Percentiles rank a stretch among this genome's conserved stretches.
These are phyloP conservation scores for Candida awuae DNA, from an alignment of 805 yeast species.

Conservation along the genomic window DNA sequence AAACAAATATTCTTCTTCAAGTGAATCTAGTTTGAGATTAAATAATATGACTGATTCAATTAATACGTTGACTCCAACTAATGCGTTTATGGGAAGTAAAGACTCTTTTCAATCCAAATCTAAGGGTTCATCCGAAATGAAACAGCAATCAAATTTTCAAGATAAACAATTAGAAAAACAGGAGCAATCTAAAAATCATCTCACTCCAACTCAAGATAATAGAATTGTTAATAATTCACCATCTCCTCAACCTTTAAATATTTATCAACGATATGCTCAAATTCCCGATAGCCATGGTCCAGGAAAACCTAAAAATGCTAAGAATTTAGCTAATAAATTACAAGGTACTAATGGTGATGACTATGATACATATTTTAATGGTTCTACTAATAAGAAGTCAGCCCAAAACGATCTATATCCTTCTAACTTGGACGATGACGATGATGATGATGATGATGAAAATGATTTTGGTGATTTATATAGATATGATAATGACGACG, in stretches of 20 bases:
- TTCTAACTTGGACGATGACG: constrained; percentile 17
- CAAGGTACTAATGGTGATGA: background rate
- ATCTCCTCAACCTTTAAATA: constrained; percentile 26
- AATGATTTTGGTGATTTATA: constrained; percentile 2
- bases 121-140: background rate
- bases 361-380: background rate
- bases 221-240: constrained; percentile 5
- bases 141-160: background rate
- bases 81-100: no score
- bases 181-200: background rate
- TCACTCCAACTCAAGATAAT: background rate
- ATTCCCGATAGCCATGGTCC: constrained; percentile 17
- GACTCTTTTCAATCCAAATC: no score
- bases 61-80: background rate
- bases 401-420: constrained; percentile 18
- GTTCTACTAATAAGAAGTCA: constrained; percentile 5
- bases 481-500: constrained; percentile 6
- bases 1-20: background rate
- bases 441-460: constrained; percentile 9
- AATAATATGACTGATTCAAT: no score
- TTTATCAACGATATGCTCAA: constrained; percentile 29
- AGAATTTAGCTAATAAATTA: background rate
- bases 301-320: constrained; percentile 5
- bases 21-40: no score
- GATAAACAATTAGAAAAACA: background rate